phyloP scores from a whole-genome alignment of 192 early-diverging fungal genomes.

The Funneliformis mosseae region DNA sequence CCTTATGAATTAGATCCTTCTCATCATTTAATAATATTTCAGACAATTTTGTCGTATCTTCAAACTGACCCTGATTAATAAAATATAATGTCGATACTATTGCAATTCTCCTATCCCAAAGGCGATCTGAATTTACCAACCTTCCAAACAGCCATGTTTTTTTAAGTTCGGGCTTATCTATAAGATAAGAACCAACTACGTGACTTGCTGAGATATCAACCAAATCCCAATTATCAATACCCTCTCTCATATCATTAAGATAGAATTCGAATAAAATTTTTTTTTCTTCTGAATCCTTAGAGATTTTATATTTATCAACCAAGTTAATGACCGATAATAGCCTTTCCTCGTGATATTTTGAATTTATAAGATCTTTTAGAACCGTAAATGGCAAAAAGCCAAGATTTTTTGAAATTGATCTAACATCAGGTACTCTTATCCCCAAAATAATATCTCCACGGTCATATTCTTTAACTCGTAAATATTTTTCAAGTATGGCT shows the following conservation, averaged over 20 bases:
- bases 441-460: slow-evolving; percentile 15
- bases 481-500: slow-evolving; percentile 1
- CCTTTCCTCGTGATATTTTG: slow-evolving; percentile 25
- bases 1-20: slow-evolving; percentile 28
- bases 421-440: slow-evolving; percentile 10
- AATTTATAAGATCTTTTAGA: background rate
- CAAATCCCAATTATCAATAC: slow-evolving; percentile 32
- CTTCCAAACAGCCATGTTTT: slow-evolving; percentile 18
- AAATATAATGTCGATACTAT: slow-evolving; percentile 17
- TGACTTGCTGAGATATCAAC: slow-evolving; percentile 24
- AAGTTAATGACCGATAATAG: slow-evolving; percentile 15
- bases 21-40: slow-evolving; percentile 12
- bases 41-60: slow-evolving; percentile 22
- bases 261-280: slow-evolving; percentile 7
- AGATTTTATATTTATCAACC: slow-evolving; percentile 9
- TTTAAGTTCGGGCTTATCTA: slow-evolving; percentile 23
- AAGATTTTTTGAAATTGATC: slow-evolving; percentile 9
- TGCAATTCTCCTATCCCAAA: slow-evolving; percentile 33
- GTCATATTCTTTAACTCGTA: slow-evolving; percentile 17
- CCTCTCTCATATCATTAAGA: slow-evolving; percentile 13
- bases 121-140: background rate
- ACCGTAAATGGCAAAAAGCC: background rate
- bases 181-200: slow-evolving; percentile 18
- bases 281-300: background rate
- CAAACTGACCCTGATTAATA: slow-evolving; percentile 10